Percentiles rank a stretch among this genome's conserved stretches.
Evolutionary conservation across 192 early-diverging fungal species (phyloP).

Genomic region (Fimicolochytrium jonesii): DNA sequence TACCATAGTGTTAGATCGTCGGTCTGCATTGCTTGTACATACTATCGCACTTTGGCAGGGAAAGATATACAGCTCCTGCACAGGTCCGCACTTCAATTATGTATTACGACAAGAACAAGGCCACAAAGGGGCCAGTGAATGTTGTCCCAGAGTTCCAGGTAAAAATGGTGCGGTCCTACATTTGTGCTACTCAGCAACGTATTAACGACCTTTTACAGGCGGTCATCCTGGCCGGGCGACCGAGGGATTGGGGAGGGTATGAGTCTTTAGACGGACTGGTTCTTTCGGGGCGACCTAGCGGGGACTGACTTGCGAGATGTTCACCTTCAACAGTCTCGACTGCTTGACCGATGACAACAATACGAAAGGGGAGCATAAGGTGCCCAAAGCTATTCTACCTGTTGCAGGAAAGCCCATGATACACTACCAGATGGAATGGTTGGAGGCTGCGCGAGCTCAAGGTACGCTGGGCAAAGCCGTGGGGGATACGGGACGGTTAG

Average conservation of each 20-base stretch:
- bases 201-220: not conserved
- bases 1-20: no score
- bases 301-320: no score
- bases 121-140: constrained; percentile 11
- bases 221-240: constrained; percentile 21
- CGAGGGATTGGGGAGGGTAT: constrained; percentile 19
- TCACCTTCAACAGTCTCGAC: constrained; percentile 2
- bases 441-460: constrained; percentile 64
- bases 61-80: no score
- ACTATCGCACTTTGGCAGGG: no score
- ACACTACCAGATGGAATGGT: constrained; percentile 89
- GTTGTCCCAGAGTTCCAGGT: constrained; percentile 25
- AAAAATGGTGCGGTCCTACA: not conserved
- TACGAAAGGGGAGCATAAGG: constrained; percentile 4
- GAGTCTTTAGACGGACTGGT: not conserved
- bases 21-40: no score
- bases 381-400: constrained; percentile 92
- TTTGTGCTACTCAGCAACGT: not conserved
- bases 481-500: no score
- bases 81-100: no score
- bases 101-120: constrained; percentile 13
- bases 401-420: constrained; percentile 95
- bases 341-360: constrained; percentile 13
- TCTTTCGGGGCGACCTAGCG: no score
- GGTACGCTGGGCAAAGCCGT: no score